Percentiles rank a stretch among this genome's conserved stretches.
phyloP scores from a whole-genome alignment of 192 early-diverging fungal genomes.

The Coemansia erecta region DNA sequence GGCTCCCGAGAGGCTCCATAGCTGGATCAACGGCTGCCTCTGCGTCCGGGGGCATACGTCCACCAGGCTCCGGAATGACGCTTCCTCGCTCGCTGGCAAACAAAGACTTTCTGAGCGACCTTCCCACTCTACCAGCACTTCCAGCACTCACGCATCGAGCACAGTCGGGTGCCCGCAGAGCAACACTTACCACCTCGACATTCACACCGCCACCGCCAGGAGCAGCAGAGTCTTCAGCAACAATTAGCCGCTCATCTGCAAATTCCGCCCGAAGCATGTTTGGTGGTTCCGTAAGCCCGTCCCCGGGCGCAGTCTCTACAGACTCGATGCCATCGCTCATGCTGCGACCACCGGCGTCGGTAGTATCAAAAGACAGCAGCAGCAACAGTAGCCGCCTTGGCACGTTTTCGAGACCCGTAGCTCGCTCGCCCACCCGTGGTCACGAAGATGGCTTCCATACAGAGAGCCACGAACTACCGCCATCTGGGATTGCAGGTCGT shows the following conservation, averaged over 20 bases:
- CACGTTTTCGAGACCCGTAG: conserved; percentile 2
- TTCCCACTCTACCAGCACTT: conserved; percentile 21
- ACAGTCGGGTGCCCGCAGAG: conserved; percentile 22
- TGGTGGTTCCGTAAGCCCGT: conserved; percentile 26
- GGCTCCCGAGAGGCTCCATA: conserved; percentile 33
- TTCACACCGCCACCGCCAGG: conserved; percentile 24
- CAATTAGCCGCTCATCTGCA: conserved; percentile 37
- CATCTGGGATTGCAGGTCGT: neutral
- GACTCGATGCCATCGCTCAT: conserved; percentile 8
- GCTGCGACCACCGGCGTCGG: conserved; percentile 3
- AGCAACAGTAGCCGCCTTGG: neutral
- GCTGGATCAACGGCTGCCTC: conserved; percentile 11
- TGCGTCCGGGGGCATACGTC: conserved; percentile 27
- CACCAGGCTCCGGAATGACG: conserved; percentile 36
- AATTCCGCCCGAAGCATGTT: conserved; percentile 15
- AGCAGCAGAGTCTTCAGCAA: conserved; percentile 1
- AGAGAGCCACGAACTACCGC: conserved; percentile 4
- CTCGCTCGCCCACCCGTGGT: conserved; percentile 8
- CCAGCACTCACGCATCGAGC: conserved; percentile 38
- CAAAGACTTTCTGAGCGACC: conserved; percentile 22
- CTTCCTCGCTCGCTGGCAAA: conserved; percentile 24
- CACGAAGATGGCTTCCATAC: neutral
- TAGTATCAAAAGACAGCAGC: neutral
- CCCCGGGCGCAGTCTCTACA: conserved; percentile 5
- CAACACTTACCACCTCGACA: conserved; percentile 36